Base-by-base conservation (phyloP, 2,329 filamentous ascomycete species). In the Diplodia intermedia region DNA sequence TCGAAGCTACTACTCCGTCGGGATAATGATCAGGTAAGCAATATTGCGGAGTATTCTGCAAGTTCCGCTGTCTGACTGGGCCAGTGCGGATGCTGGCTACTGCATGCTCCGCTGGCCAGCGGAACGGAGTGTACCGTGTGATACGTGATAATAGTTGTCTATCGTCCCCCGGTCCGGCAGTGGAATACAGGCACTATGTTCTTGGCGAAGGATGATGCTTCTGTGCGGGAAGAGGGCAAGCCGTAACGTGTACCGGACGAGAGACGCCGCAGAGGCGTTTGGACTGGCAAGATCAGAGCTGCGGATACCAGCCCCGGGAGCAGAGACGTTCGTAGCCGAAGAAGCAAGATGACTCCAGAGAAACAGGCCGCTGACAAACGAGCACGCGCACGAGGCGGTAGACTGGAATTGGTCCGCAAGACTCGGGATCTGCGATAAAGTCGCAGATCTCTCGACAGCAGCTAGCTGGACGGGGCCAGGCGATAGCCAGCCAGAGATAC, bases 381-480 rank as follows among this genome's bases (percentile, higher is more conserved):
- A 36, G 18, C 26, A 36, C 9, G 53, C 26, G 9, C 4, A 4
- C 15, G 36, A 15, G 36, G 18, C 0, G 26, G 31, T 4, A n/a
- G 43, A 6, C 43, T 31, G 60, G 47, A 52, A 38, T 63, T 63
- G 31, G 60, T 63, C 43, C 60, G 57, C 36, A 12, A 33, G 26
- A 29, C 57, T 62, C 40, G 29, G 57, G 57, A 47, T 33, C 3
- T 9, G 29, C 57, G 60, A 63, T 52, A 63, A 52, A 52, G 29
- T 23, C 31, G 60, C 60, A 52, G 60, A 38, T 52, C 18, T 23
- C 12, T 52, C 43, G 60, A 52, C 20, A 38, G 29, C 14, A 15
- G 60, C 60, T 49, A 62, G 57, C 57, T 18, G 43, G 43, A 14
- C 26, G 26, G 26, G 43, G 20, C 43, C 38, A 61, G 56, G 26